Conservation (phyloP, 2,329 filamentous ascomycete species). For the Fusarium hainanense region DNA sequence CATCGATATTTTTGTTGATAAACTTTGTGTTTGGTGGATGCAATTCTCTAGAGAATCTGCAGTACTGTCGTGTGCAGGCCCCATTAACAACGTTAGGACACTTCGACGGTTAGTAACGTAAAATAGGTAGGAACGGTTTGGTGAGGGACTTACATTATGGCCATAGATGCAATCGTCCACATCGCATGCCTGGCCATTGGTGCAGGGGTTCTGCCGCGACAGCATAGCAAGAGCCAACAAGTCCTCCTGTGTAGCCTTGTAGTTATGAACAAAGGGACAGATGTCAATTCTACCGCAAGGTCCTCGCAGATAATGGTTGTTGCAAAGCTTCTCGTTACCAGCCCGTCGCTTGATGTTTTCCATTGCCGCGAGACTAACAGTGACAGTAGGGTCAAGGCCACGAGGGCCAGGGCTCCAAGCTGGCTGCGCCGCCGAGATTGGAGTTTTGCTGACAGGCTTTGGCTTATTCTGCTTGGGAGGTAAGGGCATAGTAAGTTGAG, state of each 20-base stretch:
- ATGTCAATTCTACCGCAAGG: constrained; percentile 65
- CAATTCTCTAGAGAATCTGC: constrained; percentile 64
- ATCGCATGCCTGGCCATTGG: constrained; percentile 67
- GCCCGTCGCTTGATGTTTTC: constrained; percentile 68
- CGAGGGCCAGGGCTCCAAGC: constrained; percentile 66
- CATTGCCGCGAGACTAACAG: constrained; percentile 59
- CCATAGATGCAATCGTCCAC: constrained; percentile 70
- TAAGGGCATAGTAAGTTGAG: constrained; percentile 54
- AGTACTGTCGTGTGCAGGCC: constrained; percentile 64
- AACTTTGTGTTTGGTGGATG: constrained; percentile 69
- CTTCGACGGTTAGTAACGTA: constrained; percentile 48
- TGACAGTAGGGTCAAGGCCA: constrained; percentile 65
- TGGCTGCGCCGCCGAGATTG: constrained; percentile 34
- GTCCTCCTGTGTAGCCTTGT: constrained; percentile 65
- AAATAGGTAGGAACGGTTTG: neutral
- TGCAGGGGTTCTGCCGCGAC: constrained; percentile 68
- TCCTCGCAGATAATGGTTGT: constrained; percentile 69
- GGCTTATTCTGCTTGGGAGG: constrained; percentile 47
- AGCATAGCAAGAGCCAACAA: constrained; percentile 66
- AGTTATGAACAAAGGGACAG: constrained; percentile 68
- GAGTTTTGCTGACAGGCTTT: constrained; percentile 34
- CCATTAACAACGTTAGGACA: constrained; percentile 65
- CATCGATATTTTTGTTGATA: constrained; percentile 51
- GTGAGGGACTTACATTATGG: constrained; percentile 64
- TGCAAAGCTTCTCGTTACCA: constrained; percentile 68